Base-by-base conservation (phyloP, 257 asterid genomes). In the Cordia subcordata region DNA sequence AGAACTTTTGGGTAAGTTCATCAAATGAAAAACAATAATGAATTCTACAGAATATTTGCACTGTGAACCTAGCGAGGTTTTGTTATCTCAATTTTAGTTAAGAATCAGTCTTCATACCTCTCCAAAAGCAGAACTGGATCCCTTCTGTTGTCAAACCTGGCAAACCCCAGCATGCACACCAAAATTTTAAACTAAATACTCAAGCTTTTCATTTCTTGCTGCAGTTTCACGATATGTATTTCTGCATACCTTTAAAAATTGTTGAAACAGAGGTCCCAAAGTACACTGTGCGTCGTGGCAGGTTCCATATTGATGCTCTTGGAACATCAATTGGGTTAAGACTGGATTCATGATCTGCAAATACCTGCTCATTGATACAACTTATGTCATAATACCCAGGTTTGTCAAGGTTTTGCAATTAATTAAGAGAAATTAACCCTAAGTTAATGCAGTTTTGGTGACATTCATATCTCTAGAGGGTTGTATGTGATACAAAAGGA, bases 321-420 rank as follows among this genome's bases (percentile, higher is more conserved):
- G 96, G 94, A 60, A 82, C 96, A 52, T 76, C 77, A 56, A 92
- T 84, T 20, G 99, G 99, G 66, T 68, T 71, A 45, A 73, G 45
- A 68, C 99, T 86, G 63, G 96, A 82, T 75, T 75, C 87, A 77
- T 88, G 91, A 67, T 92, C 99, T 0, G 96, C 93, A 59, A 92
- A 88, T 51, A 92, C 77, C 98, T 92, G 90, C 65, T 58, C 38
- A 57, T 27, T 33, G 58, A 17, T 58, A 57, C 58, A 64, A 44
- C 64, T 64, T 53, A 18, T 64, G 53, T 27, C 35, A 1, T 27
- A 27, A 27, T 33, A 6, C 22, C 10, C 10, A 0, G 47, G 38
- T 51, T 22, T 38, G 50, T 40, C 21, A 16, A 1, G 14, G 4
- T 20, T 13, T 40, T 40, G 39, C 40, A 52, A 60, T 4, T 11